Evolutionary conservation across 2,329 filamentous ascomycete species (phyloP), one percentile per base, ranked within the genome.

Genomic region (Verticillium isaacii): DNA sequence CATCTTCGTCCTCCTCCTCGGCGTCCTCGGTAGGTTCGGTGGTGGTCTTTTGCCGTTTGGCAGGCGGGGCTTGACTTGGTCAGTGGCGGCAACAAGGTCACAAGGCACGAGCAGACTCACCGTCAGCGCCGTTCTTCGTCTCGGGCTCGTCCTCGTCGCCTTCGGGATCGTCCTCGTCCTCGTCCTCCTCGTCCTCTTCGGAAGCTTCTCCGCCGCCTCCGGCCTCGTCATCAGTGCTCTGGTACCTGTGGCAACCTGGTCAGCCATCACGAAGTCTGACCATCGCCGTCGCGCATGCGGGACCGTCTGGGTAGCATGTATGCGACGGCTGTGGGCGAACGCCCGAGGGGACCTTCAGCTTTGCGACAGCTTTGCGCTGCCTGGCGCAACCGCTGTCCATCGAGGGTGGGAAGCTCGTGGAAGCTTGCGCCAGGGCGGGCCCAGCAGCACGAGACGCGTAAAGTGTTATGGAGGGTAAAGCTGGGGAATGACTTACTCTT

Each of bases 31-130:
- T 72, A 14, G 75, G 74, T 1, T 75, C 74, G 0, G 74, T 75
- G 5, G 23, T 72, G 32, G 78, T 81, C 78, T 82, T 84, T 68
- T 76, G 77, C 74, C 82, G 83, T 76, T 84, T 84, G 61, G 77
- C 77, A 41, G 81, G 81, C 57, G 79, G 80, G 60, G 76, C 75
- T 63, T 75, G 71, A 60, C 72, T 9, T 78, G 65, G 11, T 3
- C 25, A 17, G 36, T 34, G 25, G 5, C 32, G 60, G 60, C 6
- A 66, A 61, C 50, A 32, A 4, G 9, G 57, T 50, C 19, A 17
- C 32, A 14, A 7, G 23, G n/a, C 32, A 9, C 14, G 32, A 29
- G 14, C 19, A 59, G 56, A 66, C 73, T 67, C 72, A 76, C 78
- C 77, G 64, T 73, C 65, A 45, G 67, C 74, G 58, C 71, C 74